phyloP scores from a whole-genome alignment of 1,284 basidiomycete genomes.

The Trametes hirsuta region DNA sequence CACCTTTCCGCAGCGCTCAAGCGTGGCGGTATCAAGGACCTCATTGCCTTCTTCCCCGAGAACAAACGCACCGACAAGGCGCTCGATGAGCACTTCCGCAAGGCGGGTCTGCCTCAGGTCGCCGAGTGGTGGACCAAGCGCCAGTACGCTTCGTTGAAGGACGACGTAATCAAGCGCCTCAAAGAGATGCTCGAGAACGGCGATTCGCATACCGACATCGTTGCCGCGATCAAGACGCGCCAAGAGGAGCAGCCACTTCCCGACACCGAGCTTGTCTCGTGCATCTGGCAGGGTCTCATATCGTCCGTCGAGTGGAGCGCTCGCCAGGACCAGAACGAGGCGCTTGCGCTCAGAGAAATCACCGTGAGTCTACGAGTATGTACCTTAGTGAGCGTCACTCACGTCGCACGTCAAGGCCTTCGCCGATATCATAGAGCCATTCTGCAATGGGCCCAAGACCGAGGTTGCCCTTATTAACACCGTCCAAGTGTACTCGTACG shows the following conservation, averaged over 20 bases:
- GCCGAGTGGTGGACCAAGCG: conserved; percentile 93
- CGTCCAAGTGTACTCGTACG: conserved; percentile 93
- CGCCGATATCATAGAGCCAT: conserved; percentile 84
- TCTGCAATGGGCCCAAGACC: conserved; percentile 85
- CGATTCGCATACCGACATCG: conserved; percentile 69
- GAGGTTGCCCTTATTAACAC: conserved; percentile 92
- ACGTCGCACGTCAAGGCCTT: conserved; percentile 59
- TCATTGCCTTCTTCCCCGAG: conserved; percentile 85
- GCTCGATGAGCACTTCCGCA: conserved; percentile 87
- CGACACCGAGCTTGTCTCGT: conserved; percentile 82
- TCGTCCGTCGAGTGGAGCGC: conserved; percentile 85
- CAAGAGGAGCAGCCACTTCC: conserved; percentile 75
- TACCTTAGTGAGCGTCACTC: not conserved
- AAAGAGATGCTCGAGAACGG: conserved; percentile 51
- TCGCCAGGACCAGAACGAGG: conserved; percentile 89
- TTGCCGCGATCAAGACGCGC: conserved; percentile 69
- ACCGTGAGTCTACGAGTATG: conserved; percentile 50
- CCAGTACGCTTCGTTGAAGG: conserved; percentile 67
- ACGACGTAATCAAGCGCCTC: conserved; percentile 36
- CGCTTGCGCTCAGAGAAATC: conserved; percentile 82
- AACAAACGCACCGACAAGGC: conserved; percentile 76
- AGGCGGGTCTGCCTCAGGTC: conserved; percentile 74
- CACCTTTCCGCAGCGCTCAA: conserved; percentile 80
- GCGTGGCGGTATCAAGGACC: conserved; percentile 84
- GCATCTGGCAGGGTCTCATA: conserved; percentile 93